These are phyloP conservation scores for Rhipidocladum racemiflorum DNA, from an alignment of 176 grass and related monocot species.

Conservation along the genomic window DNA sequence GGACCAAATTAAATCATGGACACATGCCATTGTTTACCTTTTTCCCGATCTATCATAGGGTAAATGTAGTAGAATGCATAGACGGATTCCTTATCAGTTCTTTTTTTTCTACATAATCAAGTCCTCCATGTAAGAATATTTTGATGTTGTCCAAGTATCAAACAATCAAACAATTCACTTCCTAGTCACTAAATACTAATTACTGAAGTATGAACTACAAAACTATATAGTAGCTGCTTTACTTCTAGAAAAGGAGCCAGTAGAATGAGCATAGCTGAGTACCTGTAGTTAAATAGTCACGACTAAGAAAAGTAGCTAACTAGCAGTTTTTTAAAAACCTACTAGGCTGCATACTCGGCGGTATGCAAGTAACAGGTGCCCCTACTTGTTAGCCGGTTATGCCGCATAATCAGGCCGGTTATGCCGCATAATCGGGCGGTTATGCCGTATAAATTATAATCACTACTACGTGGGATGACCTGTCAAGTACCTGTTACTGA, in stretches of 20 bases:
- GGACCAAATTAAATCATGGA: background rate
- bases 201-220: slow-evolving; percentile 17
- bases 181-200: slow-evolving; percentile 4
- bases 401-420: no score
- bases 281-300: slow-evolving; percentile 10
- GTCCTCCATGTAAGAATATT: background rate
- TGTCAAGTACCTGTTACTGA: no score
- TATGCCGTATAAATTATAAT: no score
- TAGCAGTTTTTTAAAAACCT: no score
- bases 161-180: slow-evolving; percentile 24
- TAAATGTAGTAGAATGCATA: background rate
- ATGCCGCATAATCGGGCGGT: no score
- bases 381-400: no score
- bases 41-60: background rate
- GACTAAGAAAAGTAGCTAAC: slow-evolving; percentile 4
- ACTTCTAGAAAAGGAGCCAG: background rate
- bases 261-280: slow-evolving; percentile 15
- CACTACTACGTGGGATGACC: no score
- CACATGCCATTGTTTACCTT: background rate
- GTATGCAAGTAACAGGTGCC: no score
- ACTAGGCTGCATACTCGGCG: no score
- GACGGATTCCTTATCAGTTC: background rate
- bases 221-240: slow-evolving; percentile 3
- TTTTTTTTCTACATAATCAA: slow-evolving; percentile 18
- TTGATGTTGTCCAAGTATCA: background rate